Conservation (phyloP, 805 yeast genomes). For the Yarrowia sp. region DNA sequence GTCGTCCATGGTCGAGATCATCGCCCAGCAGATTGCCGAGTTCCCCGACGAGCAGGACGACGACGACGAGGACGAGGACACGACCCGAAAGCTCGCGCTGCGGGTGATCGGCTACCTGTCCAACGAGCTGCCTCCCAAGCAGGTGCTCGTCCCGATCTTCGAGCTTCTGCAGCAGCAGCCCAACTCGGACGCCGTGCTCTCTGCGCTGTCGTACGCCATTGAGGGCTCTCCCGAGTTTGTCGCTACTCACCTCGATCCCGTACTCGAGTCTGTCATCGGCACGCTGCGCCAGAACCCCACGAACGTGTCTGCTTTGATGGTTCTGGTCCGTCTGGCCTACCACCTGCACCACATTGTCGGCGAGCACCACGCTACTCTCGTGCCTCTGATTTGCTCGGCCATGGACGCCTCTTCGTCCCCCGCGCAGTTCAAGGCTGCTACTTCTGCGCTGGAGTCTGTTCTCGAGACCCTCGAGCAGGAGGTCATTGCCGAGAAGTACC, state of each 20-base stretch:
- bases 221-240: conserved; percentile 94
- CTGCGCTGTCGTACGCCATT: conserved; percentile 77
- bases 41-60: conserved; percentile 84
- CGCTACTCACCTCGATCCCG: conserved; percentile 67
- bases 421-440: conserved; percentile 84
- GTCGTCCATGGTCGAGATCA: conserved; percentile 67
- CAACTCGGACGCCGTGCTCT: conserved; percentile 67
- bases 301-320: conserved; percentile 81
- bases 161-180: conserved; percentile 54
- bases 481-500: conserved; percentile 68
- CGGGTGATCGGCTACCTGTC: conserved; percentile 77
- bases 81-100: conserved; percentile 73
- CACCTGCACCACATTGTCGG: conserved; percentile 86
- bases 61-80: conserved; percentile 88
- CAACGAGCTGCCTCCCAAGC: conserved; percentile 85
- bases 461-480: conserved; percentile 89
- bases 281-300: conserved; percentile 77
- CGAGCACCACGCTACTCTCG: conserved; percentile 72
- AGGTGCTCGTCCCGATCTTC: conserved; percentile 77
- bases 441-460: conserved; percentile 85
- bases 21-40: conserved; percentile 71
- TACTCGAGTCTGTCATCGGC: conserved; percentile 66
- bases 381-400: conserved; percentile 82
- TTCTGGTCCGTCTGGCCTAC: conserved; percentile 71
- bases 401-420: conserved; percentile 83